Evolutionary conservation across 768 basidiomycete species (phyloP).

Genomic region (Lactifluus echinatus): DNA sequence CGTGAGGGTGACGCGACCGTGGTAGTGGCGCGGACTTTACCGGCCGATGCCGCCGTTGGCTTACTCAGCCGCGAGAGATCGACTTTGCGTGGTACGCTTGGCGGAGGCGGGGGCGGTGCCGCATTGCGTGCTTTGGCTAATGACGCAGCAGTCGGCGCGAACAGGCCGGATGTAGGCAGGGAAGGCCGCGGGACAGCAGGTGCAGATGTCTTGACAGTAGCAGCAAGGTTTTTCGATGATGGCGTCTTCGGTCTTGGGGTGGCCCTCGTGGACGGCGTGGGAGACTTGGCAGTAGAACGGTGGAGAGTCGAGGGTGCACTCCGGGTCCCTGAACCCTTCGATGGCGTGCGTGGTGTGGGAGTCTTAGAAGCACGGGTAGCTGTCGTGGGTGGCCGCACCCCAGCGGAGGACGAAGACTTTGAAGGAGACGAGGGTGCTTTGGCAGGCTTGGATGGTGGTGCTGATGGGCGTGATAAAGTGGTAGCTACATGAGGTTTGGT

Average conservation of each 20-base stretch:
- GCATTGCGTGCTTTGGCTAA: constrained; percentile 60
- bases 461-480: constrained; percentile 1
- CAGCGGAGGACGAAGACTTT: constrained; percentile 23
- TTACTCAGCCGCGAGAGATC: constrained; percentile 61
- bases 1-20: constrained; percentile 11
- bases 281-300: constrained; percentile 20
- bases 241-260: constrained; percentile 28
- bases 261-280: constrained; percentile 29
- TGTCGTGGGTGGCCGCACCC: constrained; percentile 15
- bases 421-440: constrained; percentile 20
- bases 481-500: constrained; percentile 14
- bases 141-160: constrained; percentile 78
- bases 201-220: neutral
- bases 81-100: constrained; percentile 41
- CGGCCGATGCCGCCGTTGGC: constrained; percentile 73
- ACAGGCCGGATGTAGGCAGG: constrained; percentile 51
- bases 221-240: constrained; percentile 5
- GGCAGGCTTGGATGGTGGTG: neutral
- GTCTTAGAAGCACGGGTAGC: constrained; percentile 18
- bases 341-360: constrained; percentile 19
- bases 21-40: constrained; percentile 42
- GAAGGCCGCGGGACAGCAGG: neutral
- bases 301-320: constrained; percentile 20
- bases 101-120: constrained; percentile 42
- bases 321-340: constrained; percentile 17